phyloP scores from a whole-genome alignment of 2,329 filamentous ascomycete genomes.

The Fusarium stilboides region DNA sequence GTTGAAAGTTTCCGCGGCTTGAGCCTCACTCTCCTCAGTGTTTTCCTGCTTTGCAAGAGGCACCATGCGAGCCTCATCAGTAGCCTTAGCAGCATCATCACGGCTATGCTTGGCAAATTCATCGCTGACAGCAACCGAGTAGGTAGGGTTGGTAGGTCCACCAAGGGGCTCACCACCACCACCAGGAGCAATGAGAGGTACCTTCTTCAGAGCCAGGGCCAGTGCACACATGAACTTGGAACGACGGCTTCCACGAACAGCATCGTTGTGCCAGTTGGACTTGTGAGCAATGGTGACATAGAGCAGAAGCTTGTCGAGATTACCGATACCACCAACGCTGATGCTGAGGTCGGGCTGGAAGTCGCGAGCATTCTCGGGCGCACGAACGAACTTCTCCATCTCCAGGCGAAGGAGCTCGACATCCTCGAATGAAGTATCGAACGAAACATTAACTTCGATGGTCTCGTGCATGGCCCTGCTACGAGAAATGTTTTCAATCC shows the following conservation, averaged over 20 bases:
- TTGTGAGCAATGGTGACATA: conserved; percentile 91
- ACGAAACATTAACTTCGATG: conserved; percentile 84
- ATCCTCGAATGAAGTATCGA: conserved; percentile 90
- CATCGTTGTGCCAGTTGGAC: conserved; percentile 91
- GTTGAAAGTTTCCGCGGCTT: conserved; percentile 64
- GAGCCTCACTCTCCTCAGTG: conserved; percentile 57
- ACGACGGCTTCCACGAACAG: conserved; percentile 82
- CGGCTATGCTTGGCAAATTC: conserved; percentile 76
- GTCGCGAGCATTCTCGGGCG: conserved; percentile 89
- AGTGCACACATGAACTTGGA: conserved; percentile 98
- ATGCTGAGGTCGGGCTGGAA: conserved; percentile 89
- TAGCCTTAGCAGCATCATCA: conserved; percentile 69
- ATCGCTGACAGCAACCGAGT: conserved; percentile 83
- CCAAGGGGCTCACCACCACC: conserved; percentile 76
- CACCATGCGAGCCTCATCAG: conserved; percentile 77
- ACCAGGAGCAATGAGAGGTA: conserved; percentile 88
- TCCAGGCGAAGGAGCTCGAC: conserved; percentile 87
- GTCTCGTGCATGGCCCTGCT: conserved; percentile 93
- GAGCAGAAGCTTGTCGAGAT: conserved; percentile 90
- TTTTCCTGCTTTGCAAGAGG: conserved; percentile 59
- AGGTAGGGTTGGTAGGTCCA: conserved; percentile 81
- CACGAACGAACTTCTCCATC: conserved; percentile 86
- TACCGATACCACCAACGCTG: conserved; percentile 82
- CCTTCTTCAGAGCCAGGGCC: conserved; percentile 84
- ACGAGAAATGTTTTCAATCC: conserved; percentile 94